Conservation (phyloP, 768 basidiomycete genomes). For the Rhizopogon roseolus region DNA sequence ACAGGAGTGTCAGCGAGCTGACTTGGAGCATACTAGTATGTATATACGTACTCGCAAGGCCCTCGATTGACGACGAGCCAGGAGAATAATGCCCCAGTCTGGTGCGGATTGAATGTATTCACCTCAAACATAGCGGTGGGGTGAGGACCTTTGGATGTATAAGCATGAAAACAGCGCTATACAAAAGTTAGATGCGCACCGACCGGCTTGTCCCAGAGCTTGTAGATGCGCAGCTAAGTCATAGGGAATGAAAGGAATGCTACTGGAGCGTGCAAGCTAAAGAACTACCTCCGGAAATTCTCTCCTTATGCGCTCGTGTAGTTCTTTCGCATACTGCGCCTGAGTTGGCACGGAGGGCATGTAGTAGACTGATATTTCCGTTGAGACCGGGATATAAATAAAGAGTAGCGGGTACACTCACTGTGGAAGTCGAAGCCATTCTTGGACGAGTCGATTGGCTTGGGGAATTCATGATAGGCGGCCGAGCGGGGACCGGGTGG, state of each 20-base stretch:
- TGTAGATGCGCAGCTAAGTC: conserved; percentile 53
- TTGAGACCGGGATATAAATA: background rate
- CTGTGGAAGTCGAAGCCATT: conserved; percentile 75
- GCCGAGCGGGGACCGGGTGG: conserved; percentile 40
- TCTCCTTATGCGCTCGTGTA: conserved; percentile 53
- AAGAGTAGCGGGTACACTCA: conserved; percentile 26
- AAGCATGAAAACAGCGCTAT: background rate
- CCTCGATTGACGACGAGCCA: conserved; percentile 67
- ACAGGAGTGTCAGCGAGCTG: background rate
- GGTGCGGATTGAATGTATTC: conserved; percentile 60
- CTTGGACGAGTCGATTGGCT: conserved; percentile 46
- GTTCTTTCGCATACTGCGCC: conserved; percentile 42
- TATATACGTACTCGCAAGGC: conserved; percentile 63
- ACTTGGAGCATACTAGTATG: background rate
- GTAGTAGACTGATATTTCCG: conserved; percentile 50
- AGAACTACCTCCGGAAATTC: conserved; percentile 63
- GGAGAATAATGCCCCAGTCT: conserved; percentile 64
- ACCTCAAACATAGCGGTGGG: conserved; percentile 72
- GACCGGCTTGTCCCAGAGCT: conserved; percentile 57
- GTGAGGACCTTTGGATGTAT: conserved; percentile 46
- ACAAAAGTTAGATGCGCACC: conserved; percentile 31
- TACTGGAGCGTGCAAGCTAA: background rate
- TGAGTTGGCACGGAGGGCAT: conserved; percentile 41
- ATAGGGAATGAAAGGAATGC: background rate
- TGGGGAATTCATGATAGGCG: conserved; percentile 50